Percentiles rank a stretch among this genome's conserved stretches.
Evolutionary conservation across 108 stramenopile species (phyloP).

Genomic region (Seminavis robusta): DNA sequence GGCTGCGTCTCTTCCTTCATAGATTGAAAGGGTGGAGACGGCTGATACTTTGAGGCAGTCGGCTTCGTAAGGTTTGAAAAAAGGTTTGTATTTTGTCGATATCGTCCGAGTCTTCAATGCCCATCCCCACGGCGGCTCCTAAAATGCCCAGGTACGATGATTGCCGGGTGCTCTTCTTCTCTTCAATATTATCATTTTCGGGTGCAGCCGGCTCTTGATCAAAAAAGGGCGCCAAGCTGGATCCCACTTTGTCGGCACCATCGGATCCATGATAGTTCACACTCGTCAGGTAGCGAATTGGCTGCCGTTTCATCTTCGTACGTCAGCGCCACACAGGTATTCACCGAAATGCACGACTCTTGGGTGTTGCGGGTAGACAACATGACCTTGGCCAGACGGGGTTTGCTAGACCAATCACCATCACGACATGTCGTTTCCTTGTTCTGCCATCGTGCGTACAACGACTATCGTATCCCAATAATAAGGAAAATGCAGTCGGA

Average conservation of each 20-base stretch:
- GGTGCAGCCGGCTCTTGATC: slow-evolving; percentile 14
- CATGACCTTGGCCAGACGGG: no score
- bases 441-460: no score
- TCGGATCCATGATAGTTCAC: slow-evolving; percentile 62
- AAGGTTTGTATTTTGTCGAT: slow-evolving; percentile 45
- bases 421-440: no score
- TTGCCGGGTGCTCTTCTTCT: slow-evolving; percentile 8
- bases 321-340: slow-evolving; percentile 68
- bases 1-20: slow-evolving; percentile 72
- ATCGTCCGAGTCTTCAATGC: slow-evolving; percentile 47
- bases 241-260: slow-evolving; percentile 31
- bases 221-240: slow-evolving; percentile 55
- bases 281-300: slow-evolving; percentile 55
- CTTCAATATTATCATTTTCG: slow-evolving; percentile 10
- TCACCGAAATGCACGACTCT: no score
- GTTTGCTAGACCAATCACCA: no score
- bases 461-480: no score
- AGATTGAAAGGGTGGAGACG: slow-evolving; percentile 47
- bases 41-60: slow-evolving; percentile 28
- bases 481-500: not conserved
- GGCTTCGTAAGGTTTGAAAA: slow-evolving; percentile 21
- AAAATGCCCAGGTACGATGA: slow-evolving; percentile 33
- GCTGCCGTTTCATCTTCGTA: slow-evolving; percentile 50
- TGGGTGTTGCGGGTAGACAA: no score
- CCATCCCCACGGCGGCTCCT: slow-evolving; percentile 44